phyloP scores from a whole-genome alignment of 192 early-diverging fungal genomes.

The Haplosporangium gracile region DNA sequence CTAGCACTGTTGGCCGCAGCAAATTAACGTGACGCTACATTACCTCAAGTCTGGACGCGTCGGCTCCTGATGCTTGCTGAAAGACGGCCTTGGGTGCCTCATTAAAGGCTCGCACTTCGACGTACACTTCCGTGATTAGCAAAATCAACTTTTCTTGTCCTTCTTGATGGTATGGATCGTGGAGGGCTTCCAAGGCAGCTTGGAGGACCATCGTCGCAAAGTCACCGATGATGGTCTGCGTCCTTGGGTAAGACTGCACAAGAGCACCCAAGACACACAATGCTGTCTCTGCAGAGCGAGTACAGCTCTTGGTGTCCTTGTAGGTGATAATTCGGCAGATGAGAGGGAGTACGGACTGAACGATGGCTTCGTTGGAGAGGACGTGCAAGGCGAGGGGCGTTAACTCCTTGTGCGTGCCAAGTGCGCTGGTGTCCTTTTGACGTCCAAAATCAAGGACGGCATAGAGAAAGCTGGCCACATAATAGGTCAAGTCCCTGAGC shows the following conservation, averaged over 20 bases:
- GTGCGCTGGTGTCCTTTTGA: background rate
- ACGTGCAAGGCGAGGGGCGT: constrained; percentile 23
- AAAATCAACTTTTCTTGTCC: constrained; percentile 47
- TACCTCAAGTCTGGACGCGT: constrained; percentile 36
- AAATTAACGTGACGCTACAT: background rate
- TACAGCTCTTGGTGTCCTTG: constrained; percentile 39
- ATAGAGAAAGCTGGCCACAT: constrained; percentile 21
- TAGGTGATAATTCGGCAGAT: constrained; percentile 44
- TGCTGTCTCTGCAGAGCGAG: constrained; percentile 19
- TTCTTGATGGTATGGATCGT: constrained; percentile 53
- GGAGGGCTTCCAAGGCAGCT: constrained; percentile 41
- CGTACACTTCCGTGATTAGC: constrained; percentile 54
- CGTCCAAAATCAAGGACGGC: constrained; percentile 31
- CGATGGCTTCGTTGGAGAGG: constrained; percentile 22
- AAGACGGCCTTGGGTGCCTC: constrained; percentile 34
- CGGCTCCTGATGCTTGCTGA: constrained; percentile 30
- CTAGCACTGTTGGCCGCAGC: background rate
- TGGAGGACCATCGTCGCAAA: constrained; percentile 36
- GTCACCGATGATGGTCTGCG: background rate
- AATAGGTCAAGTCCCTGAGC: constrained; percentile 36
- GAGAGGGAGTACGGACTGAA: constrained; percentile 22
- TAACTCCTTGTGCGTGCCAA: constrained; percentile 30
- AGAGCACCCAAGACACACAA: constrained; percentile 24
- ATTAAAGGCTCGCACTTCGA: constrained; percentile 42
- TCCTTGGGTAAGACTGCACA: constrained; percentile 35